Conservation (phyloP, 352 stramenopile genomes). For the Phytophthora capsici region DNA sequence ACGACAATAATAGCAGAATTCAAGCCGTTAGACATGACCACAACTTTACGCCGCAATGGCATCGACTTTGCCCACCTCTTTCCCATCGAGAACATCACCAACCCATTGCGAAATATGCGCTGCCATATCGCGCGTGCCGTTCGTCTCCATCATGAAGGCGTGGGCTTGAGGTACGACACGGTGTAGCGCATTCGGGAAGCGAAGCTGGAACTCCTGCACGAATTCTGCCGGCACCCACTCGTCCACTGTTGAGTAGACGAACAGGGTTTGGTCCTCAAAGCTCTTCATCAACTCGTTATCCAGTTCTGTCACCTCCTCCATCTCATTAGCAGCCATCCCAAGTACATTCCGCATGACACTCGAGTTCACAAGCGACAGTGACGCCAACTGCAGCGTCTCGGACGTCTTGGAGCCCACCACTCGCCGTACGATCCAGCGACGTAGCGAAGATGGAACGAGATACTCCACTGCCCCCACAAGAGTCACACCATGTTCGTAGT, state of each 20-base stretch:
- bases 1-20: background rate
- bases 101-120: slow-evolving; percentile 68
- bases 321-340: slow-evolving; percentile 72
- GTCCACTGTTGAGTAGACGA: slow-evolving; percentile 75
- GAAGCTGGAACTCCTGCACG: slow-evolving; percentile 58
- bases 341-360: slow-evolving; percentile 69
- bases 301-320: slow-evolving; percentile 57
- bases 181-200: slow-evolving; percentile 53
- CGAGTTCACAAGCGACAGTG: slow-evolving; percentile 59
- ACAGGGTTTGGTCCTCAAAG: slow-evolving; percentile 62
- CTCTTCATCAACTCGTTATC: slow-evolving; percentile 44
- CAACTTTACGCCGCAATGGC: slow-evolving; percentile 20
- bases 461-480: slow-evolving; percentile 53
- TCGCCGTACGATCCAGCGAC: slow-evolving; percentile 51
- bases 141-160: slow-evolving; percentile 80
- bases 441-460: slow-evolving; percentile 45
- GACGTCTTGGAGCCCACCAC: slow-evolving; percentile 49
- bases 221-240: slow-evolving; percentile 73
- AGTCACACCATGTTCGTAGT: slow-evolving; percentile 39
- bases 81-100: slow-evolving; percentile 38
- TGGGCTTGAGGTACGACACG: slow-evolving; percentile 63
- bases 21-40: slow-evolving; percentile 17
- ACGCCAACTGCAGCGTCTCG: slow-evolving; percentile 53
- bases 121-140: slow-evolving; percentile 72
- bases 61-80: slow-evolving; percentile 26